These are phyloP conservation scores for Pythium phragmiticola DNA, from an alignment of 352 stramenopile genomes.

Conservation along the genomic window DNA sequence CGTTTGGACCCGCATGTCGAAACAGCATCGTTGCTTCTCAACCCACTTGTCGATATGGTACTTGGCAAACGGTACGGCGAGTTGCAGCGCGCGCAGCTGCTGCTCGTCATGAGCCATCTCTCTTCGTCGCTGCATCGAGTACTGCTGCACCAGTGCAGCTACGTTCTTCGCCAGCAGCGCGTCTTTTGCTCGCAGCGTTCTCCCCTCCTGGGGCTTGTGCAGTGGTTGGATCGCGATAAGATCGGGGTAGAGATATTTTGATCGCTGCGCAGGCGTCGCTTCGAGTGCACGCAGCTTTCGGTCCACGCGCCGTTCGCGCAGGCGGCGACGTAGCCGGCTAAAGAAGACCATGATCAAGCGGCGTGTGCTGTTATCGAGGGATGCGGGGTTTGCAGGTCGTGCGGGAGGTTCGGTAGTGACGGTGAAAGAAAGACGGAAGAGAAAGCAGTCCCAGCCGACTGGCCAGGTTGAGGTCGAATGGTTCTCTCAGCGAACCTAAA, in stretches of 20 bases:
- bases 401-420: too few species aligned
- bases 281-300: slow-evolving; percentile 1
- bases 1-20: background rate
- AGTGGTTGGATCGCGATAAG: background rate
- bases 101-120: too few species aligned
- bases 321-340: slow-evolving; percentile 3
- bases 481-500: too few species aligned
- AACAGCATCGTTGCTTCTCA: background rate
- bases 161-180: too few species aligned
- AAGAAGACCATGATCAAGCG: slow-evolving; percentile 7
- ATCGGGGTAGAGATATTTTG: background rate
- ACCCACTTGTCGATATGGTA: background rate
- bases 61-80: background rate
- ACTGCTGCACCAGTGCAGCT: too few species aligned
- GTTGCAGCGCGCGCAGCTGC: too few species aligned
- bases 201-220: background rate
- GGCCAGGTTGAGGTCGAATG: too few species aligned
- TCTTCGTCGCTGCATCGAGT: too few species aligned
- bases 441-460: too few species aligned
- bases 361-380: background rate
- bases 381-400: too few species aligned
- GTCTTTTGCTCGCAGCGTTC: too few species aligned
- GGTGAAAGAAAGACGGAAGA: too few species aligned
- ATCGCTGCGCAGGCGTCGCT: background rate
- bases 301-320: slow-evolving; percentile 3